A percentile compares a stretch with the other conserved stretches of the same genome.
Evolutionary conservation across 805 yeast genomes (phyloP).

Genomic region (Hagleromyces aurorensis): DNA sequence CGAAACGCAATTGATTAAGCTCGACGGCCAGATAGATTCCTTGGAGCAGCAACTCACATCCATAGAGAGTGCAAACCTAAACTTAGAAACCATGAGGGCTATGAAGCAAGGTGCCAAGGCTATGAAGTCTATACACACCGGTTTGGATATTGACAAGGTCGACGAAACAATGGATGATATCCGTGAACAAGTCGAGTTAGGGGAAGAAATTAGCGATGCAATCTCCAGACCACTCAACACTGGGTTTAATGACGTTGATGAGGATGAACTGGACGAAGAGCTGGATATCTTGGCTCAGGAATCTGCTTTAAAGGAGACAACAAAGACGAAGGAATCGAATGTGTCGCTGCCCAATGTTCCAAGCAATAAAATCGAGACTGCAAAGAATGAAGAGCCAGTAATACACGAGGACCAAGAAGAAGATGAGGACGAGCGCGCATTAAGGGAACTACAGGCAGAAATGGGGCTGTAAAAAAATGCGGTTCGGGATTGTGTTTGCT

Average conservation of each 20-base stretch:
- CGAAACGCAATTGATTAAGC: slow-evolving; percentile 69
- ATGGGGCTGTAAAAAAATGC: slow-evolving; percentile 82
- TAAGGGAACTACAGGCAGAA: slow-evolving; percentile 74
- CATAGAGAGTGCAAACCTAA: slow-evolving; percentile 91
- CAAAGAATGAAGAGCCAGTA: slow-evolving; percentile 13
- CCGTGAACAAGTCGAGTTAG: slow-evolving; percentile 90
- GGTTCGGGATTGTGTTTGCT: too few species aligned
- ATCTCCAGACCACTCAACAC: slow-evolving; percentile 87
- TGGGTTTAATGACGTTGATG: slow-evolving; percentile 55
- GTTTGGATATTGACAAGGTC: slow-evolving; percentile 90
- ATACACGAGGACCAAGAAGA: slow-evolving; percentile 47
- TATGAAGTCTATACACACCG: slow-evolving; percentile 93
- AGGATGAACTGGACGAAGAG: slow-evolving; percentile 92
- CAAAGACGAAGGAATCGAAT: slow-evolving; percentile 10
- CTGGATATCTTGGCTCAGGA: slow-evolving; percentile 83
- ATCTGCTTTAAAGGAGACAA: slow-evolving; percentile 47
- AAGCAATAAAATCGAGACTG: slow-evolving; percentile 25
- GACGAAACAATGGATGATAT: slow-evolving; percentile 98
- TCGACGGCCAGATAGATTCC: slow-evolving; percentile 82
- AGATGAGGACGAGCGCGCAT: slow-evolving; percentile 78
- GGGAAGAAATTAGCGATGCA: slow-evolving; percentile 94
- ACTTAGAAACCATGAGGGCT: slow-evolving; percentile 95
- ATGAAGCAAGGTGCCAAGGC: slow-evolving; percentile 98
- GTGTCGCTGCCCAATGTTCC: slow-evolving; percentile 43
- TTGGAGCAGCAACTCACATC: slow-evolving; percentile 84